These are phyloP conservation scores for Hypomyces rosellus DNA, from an alignment of 2,329 filamentous ascomycete species.

Conservation along the genomic window DNA sequence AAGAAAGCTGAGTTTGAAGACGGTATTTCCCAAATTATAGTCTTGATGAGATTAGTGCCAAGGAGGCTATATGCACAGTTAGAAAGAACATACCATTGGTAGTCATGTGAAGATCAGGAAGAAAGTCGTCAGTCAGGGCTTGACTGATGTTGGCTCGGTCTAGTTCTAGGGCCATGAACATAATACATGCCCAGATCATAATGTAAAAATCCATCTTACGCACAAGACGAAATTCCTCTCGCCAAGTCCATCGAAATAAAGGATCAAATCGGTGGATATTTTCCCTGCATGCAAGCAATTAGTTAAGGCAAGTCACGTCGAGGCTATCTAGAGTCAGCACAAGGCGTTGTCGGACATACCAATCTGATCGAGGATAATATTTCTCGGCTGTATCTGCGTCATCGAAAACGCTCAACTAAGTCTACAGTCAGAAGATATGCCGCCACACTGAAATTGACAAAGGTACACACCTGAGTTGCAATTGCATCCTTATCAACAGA, in stretches of 20 bases:
- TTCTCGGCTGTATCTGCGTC: slow-evolving; percentile 28
- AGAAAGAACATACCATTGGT: too few species aligned
- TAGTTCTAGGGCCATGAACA: slow-evolving; percentile 47
- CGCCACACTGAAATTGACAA: too few species aligned
- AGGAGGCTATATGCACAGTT: too few species aligned
- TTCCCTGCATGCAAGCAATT: too few species aligned
- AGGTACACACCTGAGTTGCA: too few species aligned
- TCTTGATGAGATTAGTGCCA: slow-evolving; percentile 15
- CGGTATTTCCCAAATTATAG: slow-evolving; percentile 28
- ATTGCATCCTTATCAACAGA: too few species aligned
- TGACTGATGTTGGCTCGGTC: slow-evolving; percentile 42
- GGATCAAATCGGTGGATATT: too few species aligned
- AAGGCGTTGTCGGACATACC: slow-evolving; percentile 18
- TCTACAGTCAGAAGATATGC: too few species aligned
- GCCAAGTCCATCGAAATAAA: too few species aligned
- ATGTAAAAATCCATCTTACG: slow-evolving; percentile 14
- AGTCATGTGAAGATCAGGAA: slow-evolving; percentile 29
- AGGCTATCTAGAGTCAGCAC: too few species aligned
- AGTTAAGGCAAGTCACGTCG: too few species aligned
- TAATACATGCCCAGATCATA: slow-evolving; percentile 36
- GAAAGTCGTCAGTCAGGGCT: slow-evolving; percentile 42
- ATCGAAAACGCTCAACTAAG: slow-evolving; percentile 31
- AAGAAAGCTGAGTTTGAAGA: slow-evolving; percentile 27
- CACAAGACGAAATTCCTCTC: too few species aligned
- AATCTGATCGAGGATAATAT: slow-evolving; percentile 26